phyloP scores from a whole-genome alignment of 345 rosid species.

The Adansonia digitata region DNA sequence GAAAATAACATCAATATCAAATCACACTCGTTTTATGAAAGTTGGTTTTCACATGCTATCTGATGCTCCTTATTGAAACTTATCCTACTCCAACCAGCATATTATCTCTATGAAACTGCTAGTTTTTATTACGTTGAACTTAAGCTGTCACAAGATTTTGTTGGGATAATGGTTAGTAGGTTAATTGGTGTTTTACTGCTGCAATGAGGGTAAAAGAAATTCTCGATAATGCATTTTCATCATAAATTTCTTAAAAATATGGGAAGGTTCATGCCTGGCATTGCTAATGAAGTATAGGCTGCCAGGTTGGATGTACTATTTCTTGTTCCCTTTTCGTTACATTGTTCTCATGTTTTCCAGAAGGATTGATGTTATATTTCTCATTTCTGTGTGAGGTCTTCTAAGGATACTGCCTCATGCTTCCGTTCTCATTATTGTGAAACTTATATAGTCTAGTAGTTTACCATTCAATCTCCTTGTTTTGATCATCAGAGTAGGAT shows the following conservation, averaged over 20 bases:
- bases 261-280: background rate
- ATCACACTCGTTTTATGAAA: background rate
- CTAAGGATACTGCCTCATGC: background rate
- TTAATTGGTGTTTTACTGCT: too few relatives aligned
- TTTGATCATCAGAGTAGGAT: background rate
- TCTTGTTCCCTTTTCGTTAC: background rate
- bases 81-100: background rate
- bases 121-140: background rate
- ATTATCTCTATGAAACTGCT: background rate
- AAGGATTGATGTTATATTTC: background rate
- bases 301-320: background rate
- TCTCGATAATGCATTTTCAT: background rate
- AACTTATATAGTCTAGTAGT: background rate
- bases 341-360: background rate
- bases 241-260: background rate
- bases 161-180: too few relatives aligned
- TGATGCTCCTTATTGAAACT: background rate
- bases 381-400: background rate
- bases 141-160: background rate
- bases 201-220: too few relatives aligned
- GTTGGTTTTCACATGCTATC: background rate
- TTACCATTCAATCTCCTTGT: background rate
- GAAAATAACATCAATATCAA: background rate
- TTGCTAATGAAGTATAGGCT: too few relatives aligned
- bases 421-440: background rate